Conservation (phyloP, 2,329 filamentous ascomycete species). For the Fusarium sp. region DNA sequence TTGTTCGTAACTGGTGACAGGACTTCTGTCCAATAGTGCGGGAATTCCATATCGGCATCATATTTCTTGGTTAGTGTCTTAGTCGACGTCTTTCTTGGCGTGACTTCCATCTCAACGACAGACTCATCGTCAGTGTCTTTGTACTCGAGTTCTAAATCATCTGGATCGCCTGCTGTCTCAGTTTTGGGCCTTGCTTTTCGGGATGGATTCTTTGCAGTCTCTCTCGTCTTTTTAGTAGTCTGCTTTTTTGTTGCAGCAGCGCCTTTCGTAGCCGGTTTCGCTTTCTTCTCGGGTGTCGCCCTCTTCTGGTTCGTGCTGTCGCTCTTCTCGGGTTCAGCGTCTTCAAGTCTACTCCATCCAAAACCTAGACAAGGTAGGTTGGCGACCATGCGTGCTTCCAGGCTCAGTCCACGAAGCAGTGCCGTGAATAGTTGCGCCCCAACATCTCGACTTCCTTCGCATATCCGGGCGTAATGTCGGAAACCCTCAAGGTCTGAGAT, state of each 20-base stretch:
- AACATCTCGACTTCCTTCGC: slow-evolving; percentile 85
- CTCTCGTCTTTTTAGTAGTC: slow-evolving; percentile 17
- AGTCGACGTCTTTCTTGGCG: slow-evolving; percentile 52
- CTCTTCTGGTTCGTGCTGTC: slow-evolving; percentile 4
- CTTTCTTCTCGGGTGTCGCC: slow-evolving; percentile 10
- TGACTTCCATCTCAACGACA: slow-evolving; percentile 64
- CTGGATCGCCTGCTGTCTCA: slow-evolving; percentile 53
- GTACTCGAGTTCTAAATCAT: slow-evolving; percentile 56
- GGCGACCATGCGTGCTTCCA: slow-evolving; percentile 85
- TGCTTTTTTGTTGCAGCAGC: slow-evolving; percentile 1
- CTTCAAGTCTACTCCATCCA: slow-evolving; percentile 89
- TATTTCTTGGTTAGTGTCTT: slow-evolving; percentile 62
- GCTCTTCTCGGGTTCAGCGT: slow-evolving; percentile 69
- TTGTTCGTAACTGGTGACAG: slow-evolving; percentile 84
- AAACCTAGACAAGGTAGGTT: slow-evolving; percentile 90
- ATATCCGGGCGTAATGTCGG: slow-evolving; percentile 72
- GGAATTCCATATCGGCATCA: slow-evolving; percentile 82
- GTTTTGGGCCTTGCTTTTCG: slow-evolving; percentile 21
- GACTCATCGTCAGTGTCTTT: slow-evolving; percentile 68
- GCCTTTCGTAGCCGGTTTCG: neutral
- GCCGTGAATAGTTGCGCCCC: slow-evolving; percentile 92
- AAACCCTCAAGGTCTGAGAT: slow-evolving; percentile 76
- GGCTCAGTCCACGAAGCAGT: slow-evolving; percentile 79
- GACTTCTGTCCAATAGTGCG: slow-evolving; percentile 94
- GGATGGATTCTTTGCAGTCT: slow-evolving; percentile 27